Evolutionary conservation across 805 yeast genomes (phyloP).

Genomic region (Kluyveromyces lactis): DNA sequence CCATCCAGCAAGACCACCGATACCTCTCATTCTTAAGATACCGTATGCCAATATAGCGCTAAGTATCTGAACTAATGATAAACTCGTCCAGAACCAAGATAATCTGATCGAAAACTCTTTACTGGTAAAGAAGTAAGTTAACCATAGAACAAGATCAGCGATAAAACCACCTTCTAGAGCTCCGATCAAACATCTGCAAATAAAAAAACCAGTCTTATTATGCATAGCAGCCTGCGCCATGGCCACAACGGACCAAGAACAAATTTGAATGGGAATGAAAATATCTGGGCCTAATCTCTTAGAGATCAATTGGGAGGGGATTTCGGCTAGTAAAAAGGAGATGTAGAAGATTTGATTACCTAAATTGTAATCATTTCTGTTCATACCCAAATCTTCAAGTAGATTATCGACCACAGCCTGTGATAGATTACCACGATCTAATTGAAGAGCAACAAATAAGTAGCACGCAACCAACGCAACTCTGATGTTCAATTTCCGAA

Average conservation of each 20-base stretch:
- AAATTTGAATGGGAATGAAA: constrained; percentile 53
- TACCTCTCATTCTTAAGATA: constrained; percentile 43
- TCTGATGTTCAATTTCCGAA: constrained; percentile 43
- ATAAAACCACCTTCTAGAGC: constrained; percentile 59
- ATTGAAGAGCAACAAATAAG: constrained; percentile 48
- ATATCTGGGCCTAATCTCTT: constrained; percentile 54
- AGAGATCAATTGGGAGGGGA: constrained; percentile 57
- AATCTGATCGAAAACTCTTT: constrained; percentile 51
- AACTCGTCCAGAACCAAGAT: constrained; percentile 49
- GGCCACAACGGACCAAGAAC: constrained; percentile 50
- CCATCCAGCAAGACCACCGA: constrained; percentile 47
- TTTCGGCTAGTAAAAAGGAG: constrained; percentile 45
- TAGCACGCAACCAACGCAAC: constrained; percentile 49
- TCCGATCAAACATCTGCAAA: constrained; percentile 45
- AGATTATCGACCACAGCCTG: constrained; percentile 54
- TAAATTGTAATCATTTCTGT: constrained; percentile 47
- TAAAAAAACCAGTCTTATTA: constrained; percentile 35
- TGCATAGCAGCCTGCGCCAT: constrained; percentile 38
- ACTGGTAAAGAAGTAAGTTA: constrained; percentile 57
- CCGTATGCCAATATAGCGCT: constrained; percentile 48
- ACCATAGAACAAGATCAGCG: constrained; percentile 55
- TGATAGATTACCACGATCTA: constrained; percentile 48
- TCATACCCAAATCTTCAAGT: constrained; percentile 41
- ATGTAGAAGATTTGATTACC: constrained; percentile 48
- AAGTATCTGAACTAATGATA: constrained; percentile 38